These are phyloP conservation scores for Talaromyces rugulosus DNA, from an alignment of 2,329 filamentous ascomycete species.

Conservation along the genomic window DNA sequence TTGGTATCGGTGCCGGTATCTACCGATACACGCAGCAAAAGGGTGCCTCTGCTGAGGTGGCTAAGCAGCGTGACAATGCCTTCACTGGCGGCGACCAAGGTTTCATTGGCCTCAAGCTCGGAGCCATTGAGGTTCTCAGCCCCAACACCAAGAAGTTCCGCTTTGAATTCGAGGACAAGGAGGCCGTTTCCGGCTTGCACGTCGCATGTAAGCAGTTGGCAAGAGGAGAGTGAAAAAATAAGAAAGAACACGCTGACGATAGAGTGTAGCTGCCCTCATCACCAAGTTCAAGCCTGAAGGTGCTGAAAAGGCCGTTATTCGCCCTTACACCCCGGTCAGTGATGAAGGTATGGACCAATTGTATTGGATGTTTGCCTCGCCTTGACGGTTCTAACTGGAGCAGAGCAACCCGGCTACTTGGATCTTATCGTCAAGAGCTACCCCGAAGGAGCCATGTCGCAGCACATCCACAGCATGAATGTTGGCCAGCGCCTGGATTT, in stretches of 20 bases:
- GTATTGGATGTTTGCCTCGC: neutral
- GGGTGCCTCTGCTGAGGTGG: constrained; percentile 23
- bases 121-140: constrained; percentile 74
- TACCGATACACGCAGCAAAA: constrained; percentile 44
- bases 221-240: neutral
- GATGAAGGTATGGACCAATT: constrained; percentile 62
- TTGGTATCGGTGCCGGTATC: constrained; percentile 51
- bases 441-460: constrained; percentile 84
- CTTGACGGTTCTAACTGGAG: neutral
- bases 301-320: constrained; percentile 77
- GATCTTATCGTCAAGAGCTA: constrained; percentile 93
- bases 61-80: constrained; percentile 43
- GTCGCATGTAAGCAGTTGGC: constrained; percentile 59
- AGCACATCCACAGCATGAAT: constrained; percentile 77
- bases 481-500: constrained; percentile 80
- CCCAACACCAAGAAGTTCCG: constrained; percentile 93
- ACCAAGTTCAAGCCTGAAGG: constrained; percentile 87
- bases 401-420: constrained; percentile 71
- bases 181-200: constrained; percentile 76
- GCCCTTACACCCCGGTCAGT: constrained; percentile 88
- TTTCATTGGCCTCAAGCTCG: constrained; percentile 76
- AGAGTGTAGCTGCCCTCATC: constrained; percentile 62
- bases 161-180: constrained; percentile 79
- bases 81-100: constrained; percentile 87
- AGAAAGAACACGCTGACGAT: neutral